Evolutionary conservation across 495 filamentous ascomycete genomes (phyloP), one percentile per base, ranked within the genome.

Genomic region (Arthonia radiata): DNA sequence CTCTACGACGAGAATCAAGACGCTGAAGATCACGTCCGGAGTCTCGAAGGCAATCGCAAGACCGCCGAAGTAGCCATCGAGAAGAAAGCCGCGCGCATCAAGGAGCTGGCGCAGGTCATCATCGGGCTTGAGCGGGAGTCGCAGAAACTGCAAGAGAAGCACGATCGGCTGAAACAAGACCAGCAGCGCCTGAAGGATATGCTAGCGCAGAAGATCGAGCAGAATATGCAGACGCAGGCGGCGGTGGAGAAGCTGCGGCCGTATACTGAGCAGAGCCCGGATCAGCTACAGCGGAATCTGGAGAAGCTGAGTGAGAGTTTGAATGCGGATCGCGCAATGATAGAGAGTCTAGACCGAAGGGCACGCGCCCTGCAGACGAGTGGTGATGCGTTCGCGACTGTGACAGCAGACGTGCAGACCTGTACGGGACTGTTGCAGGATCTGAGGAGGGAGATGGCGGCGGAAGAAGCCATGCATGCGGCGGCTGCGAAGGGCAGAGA

Each of bases 391-490:
- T 94, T 93, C 38, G 58, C 61, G 3, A 67, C 83, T 1, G 77
- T 93, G 5, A 53, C 67, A 5, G 62, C 71, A 18, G 83, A 94
- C 39, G 78, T 94, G 8, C 61, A 67, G 4, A 68, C 71, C 0
- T 89, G 79, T 36, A 75, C 76, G 26, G 82, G 80, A 41, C 57
- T 93, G 15, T 67, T 97, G 2, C 75, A 89, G 23, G 89, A 94
- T 29, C 75, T 92, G 18, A 58, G 69, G 1, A 55, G 54, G 23
- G 86, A 93, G 43, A 48, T 97, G 6, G 53, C 68, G 6, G 90
- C 81, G 44, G 80, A 92, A 44, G 83, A 92, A 4, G 86, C 92
- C 26, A 80, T 83, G 39, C 67, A 69, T 31, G 56, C 63, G 4
- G 67, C 73, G 34, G 86, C 80, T 18, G 56, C 64, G 5, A 65